Evolutionary conservation across 441 rosid genomes (phyloP).

Genomic region (Erodium moschatum): DNA sequence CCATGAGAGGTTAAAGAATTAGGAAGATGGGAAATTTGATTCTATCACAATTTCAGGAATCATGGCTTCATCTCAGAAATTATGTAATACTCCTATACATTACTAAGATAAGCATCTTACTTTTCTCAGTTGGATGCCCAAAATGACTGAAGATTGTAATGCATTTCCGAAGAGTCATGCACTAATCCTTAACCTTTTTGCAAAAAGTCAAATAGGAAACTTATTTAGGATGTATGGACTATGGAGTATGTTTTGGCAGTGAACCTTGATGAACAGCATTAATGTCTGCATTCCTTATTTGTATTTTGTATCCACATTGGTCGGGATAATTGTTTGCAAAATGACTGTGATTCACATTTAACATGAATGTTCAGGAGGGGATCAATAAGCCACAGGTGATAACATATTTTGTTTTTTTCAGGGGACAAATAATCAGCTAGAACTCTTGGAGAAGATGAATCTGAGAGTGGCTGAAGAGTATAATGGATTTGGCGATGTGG

Average conservation of each 20-base stretch:
- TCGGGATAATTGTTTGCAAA: neutral
- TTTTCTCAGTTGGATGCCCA: neutral
- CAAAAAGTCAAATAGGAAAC: neutral
- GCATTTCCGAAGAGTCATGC: neutral
- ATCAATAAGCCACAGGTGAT: neutral
- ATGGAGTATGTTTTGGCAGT: neutral
- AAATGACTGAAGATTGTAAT: neutral
- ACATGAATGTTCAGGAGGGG: neutral
- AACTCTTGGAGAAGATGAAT: slow-evolving; percentile 82
- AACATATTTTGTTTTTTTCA: slow-evolving; percentile 13
- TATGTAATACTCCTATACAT: neutral
- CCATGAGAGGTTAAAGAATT: neutral
- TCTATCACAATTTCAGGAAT: neutral
- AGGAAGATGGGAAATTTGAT: neutral
- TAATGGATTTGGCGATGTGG: slow-evolving; percentile 61
- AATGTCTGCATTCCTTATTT: neutral
- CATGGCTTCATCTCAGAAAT: neutral
- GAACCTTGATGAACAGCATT: neutral
- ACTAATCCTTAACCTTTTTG: neutral
- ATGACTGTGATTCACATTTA: neutral
- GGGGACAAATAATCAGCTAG: slow-evolving; percentile 60
- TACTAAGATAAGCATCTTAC: neutral
- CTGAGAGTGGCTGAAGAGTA: slow-evolving; percentile 58
- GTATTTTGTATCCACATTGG: neutral
- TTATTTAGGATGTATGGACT: neutral